These are phyloP conservation scores for Yamadazyma taylorii DNA, from an alignment of 1,139 yeast species.

Conservation along the genomic window DNA sequence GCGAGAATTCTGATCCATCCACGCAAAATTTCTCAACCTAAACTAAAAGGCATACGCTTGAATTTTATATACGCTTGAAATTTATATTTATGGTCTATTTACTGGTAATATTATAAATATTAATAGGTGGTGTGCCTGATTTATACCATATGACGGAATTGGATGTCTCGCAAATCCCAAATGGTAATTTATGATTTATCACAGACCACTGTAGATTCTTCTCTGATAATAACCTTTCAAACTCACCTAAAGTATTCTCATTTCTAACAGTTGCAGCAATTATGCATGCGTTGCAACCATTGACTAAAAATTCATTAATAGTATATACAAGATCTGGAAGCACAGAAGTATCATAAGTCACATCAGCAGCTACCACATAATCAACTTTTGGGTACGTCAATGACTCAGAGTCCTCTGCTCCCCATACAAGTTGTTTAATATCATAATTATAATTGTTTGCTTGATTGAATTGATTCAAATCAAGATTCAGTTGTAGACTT, in stretches of 20 bases:
- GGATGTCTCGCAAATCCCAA: slow-evolving; percentile 7
- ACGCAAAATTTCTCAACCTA: slow-evolving; percentile 1
- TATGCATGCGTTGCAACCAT: slow-evolving; percentile 36
- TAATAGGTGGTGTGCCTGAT: slow-evolving; percentile 28
- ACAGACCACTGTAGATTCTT: slow-evolving; percentile 29
- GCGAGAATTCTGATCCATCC: slow-evolving; percentile 3
- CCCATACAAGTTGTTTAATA: slow-evolving; percentile 53
- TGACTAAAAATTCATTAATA: slow-evolving; percentile 38
- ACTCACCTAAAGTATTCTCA: slow-evolving; percentile 51
- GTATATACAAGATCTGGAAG: slow-evolving; percentile 58
- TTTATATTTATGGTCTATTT: background rate
- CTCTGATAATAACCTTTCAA: slow-evolving; percentile 45
- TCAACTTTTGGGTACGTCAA: slow-evolving; percentile 41
- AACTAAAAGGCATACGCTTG: too few relatives aligned
- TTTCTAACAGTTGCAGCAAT: slow-evolving; percentile 78
- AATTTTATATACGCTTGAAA: too few relatives aligned
- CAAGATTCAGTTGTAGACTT: slow-evolving; percentile 45
- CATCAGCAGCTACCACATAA: slow-evolving; percentile 75
- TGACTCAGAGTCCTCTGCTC: too few relatives aligned
- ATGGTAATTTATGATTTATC: slow-evolving; percentile 8
- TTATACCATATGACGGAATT: slow-evolving; percentile 29
- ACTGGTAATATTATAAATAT: slow-evolving; percentile 5
- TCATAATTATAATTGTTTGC: slow-evolving; percentile 5
- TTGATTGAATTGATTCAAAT: slow-evolving; percentile 33
- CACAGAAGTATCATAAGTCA: slow-evolving; percentile 71